Evolutionary conservation across 306 rosid genomes (phyloP).

Genomic region (Quillaja saponaria): DNA sequence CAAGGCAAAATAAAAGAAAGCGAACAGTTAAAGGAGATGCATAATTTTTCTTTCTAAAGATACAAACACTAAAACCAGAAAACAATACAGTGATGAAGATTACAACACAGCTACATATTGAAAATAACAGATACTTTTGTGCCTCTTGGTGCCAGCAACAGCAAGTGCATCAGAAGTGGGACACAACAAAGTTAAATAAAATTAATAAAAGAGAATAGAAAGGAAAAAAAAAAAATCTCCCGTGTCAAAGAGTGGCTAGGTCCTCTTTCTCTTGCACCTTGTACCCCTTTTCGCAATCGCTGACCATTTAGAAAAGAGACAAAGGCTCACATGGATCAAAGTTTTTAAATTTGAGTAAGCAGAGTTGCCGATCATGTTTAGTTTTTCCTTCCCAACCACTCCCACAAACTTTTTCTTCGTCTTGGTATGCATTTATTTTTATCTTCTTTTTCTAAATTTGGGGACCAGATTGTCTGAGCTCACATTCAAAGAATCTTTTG

Average conservation of each 20-base stretch:
- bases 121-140: conserved; percentile 15
- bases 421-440: conserved; percentile 7
- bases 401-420: not conserved
- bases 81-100: conserved; percentile 15
- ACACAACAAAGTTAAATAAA: conserved; percentile 1
- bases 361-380: conserved; percentile 15
- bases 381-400: conserved; percentile 10
- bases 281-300: conserved; percentile 33
- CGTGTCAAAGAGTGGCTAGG: conserved; percentile 24
- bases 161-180: conserved; percentile 15
- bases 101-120: conserved; percentile 26
- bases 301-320: conserved; percentile 5
- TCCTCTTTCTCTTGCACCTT: conserved; percentile 31
- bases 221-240: not conserved
- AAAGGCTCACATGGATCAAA: conserved; percentile 18
- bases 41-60: conserved; percentile 25
- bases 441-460: not conserved
- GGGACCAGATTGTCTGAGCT: conserved; percentile 13
- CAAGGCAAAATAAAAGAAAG: not conserved
- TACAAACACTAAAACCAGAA: conserved; percentile 9
- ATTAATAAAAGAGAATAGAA: not conserved
- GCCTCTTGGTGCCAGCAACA: no score
- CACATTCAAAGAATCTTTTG: not conserved
- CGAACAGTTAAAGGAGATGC: not conserved
- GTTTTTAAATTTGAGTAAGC: not conserved